A percentile compares a stretch with the other conserved stretches of the same genome.
Conservation (phyloP, 768 basidiomycete genomes). For the Boletus speciosus region DNA sequence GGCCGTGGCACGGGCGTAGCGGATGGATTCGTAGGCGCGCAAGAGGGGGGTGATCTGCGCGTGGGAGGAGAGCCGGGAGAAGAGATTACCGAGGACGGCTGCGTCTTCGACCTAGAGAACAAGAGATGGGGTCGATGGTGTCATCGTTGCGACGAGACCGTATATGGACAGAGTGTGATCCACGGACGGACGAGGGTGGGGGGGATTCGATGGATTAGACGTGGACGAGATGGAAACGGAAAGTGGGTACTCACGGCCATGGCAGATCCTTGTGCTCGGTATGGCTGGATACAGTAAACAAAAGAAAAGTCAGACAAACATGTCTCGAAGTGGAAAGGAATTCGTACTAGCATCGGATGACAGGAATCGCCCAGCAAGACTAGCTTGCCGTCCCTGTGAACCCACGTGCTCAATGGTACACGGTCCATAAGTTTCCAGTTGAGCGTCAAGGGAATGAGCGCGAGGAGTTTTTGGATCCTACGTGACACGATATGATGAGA, state of each 20-base stretch:
- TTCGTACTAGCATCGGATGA: conserved; percentile 48
- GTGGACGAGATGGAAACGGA: neutral
- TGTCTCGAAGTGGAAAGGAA: neutral
- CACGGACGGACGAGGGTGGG: neutral
- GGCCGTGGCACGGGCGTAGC: conserved; percentile 44
- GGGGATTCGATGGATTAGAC: neutral
- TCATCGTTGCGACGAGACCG: neutral
- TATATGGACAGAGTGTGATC: neutral
- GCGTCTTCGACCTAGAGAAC: conserved; percentile 34
- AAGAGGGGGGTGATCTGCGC: conserved; percentile 46
- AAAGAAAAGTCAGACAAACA: neutral
- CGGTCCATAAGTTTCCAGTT: conserved; percentile 50
- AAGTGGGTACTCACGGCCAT: conserved; percentile 40
- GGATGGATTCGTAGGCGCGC: conserved; percentile 49
- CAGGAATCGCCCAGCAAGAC: conserved; percentile 53
- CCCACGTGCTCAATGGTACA: conserved; percentile 45
- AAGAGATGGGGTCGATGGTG: neutral
- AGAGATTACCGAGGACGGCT: conserved; percentile 44
- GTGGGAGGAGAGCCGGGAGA: conserved; percentile 42
- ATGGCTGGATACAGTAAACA: conserved; percentile 34
- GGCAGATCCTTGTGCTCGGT: conserved; percentile 53
- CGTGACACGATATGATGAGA: neutral
- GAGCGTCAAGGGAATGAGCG: conserved; percentile 43
- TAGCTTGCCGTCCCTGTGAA: conserved; percentile 42
- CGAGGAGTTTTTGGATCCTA: conserved; percentile 46